phyloP scores from a whole-genome alignment of 2,329 filamentous ascomycete genomes.

The Ophiostoma tasmaniense region DNA sequence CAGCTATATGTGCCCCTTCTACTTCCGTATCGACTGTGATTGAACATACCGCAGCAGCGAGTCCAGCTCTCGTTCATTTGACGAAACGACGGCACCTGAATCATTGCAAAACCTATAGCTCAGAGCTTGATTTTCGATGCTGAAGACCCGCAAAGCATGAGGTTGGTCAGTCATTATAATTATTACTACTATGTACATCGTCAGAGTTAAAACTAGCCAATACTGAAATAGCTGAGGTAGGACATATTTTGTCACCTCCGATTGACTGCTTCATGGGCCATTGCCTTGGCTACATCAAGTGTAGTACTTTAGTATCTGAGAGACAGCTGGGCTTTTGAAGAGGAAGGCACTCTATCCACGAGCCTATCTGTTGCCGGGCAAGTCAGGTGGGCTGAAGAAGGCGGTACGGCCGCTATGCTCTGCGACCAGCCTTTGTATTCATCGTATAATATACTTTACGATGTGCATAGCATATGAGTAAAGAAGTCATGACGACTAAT shows the following conservation, averaged over 20 bases:
- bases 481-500: too few species aligned
- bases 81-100: not conserved
- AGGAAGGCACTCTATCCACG: not conserved
- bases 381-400: not conserved
- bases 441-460: not conserved
- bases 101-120: too few species aligned
- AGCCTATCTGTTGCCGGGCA: not conserved
- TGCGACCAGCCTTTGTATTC: not conserved
- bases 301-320: too few species aligned
- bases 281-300: not conserved
- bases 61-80: not conserved
- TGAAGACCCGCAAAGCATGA: too few species aligned
- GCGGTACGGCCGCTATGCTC: not conserved
- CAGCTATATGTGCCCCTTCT: too few species aligned
- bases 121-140: too few species aligned
- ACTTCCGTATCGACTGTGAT: not conserved
- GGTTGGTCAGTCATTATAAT: too few species aligned
- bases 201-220: too few species aligned
- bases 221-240: not conserved
- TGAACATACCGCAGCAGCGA: not conserved
- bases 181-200: too few species aligned
- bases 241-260: not conserved
- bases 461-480: not conserved
- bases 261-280: not conserved
- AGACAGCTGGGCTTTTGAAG: not conserved